Evolutionary conservation across 2,329 filamentous ascomycete genomes (phyloP).

Genomic region (Aspergillus floridensis): DNA sequence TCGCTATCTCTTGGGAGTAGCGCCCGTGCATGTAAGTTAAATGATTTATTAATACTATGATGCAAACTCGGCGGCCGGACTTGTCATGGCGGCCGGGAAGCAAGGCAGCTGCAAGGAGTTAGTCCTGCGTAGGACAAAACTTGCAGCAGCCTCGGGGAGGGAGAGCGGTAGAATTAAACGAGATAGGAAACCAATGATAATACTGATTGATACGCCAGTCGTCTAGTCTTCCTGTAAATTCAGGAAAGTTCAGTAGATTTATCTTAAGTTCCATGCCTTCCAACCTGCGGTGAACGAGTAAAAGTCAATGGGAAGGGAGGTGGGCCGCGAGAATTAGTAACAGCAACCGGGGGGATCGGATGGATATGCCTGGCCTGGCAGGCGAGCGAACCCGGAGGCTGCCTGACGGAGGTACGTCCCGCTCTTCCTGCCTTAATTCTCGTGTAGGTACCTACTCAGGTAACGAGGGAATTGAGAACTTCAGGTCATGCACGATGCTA

Average conservation of each 20-base stretch:
- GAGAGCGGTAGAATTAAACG: background rate
- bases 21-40: conserved; percentile 15
- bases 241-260: too few species aligned
- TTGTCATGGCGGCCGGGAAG: conserved; percentile 7
- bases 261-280: too few species aligned
- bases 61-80: background rate
- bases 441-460: background rate
- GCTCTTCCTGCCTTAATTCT: too few species aligned
- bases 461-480: background rate
- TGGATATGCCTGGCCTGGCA: too few species aligned
- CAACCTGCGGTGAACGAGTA: too few species aligned
- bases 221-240: background rate
- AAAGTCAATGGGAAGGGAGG: background rate
- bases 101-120: conserved; percentile 19
- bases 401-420: background rate
- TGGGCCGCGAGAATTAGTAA: background rate
- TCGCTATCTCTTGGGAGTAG: too few species aligned
- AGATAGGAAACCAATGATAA: conserved; percentile 4
- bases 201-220: background rate
- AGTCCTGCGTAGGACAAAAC: background rate
- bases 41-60: conserved; percentile 5
- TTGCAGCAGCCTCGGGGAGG: background rate
- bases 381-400: background rate
- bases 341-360: background rate
- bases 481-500: background rate